phyloP scores from a whole-genome alignment of 106 monocot genomes.

The Allium fistulosum region DNA sequence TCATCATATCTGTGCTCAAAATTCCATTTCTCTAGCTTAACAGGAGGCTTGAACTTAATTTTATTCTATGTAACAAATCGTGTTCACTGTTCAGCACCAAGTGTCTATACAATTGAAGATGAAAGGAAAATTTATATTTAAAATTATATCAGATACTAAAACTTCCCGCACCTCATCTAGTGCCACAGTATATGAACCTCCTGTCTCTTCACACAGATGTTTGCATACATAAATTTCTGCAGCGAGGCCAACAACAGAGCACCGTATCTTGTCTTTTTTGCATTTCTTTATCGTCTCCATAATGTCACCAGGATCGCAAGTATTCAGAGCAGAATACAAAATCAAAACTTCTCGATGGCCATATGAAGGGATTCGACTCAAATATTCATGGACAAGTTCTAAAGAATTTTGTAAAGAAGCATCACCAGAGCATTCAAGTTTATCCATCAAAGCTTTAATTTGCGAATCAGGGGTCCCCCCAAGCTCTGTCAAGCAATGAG shows the following conservation, averaged over 20 bases:
- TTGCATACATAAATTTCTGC: slow-evolving; percentile 93
- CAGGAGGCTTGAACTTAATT: no score
- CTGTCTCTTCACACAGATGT: slow-evolving; percentile 86
- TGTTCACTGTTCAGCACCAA: no score
- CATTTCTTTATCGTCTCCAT: slow-evolving; percentile 81
- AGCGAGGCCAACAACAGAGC: slow-evolving; percentile 82
- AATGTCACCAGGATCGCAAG: slow-evolving; percentile 95
- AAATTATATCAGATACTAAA: no score
- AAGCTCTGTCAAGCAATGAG: slow-evolving; percentile 81
- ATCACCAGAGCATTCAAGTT: slow-evolving; percentile 92
- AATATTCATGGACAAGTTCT: slow-evolving; percentile 80
- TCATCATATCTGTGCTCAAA: no score
- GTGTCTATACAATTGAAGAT: no score
- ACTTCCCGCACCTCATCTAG: slow-evolving; percentile 61
- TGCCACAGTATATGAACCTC: slow-evolving; percentile 82
- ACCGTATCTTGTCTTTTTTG: slow-evolving; percentile 88
- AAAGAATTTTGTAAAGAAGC: slow-evolving; percentile 91
- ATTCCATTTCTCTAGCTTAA: no score
- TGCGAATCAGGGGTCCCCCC: slow-evolving; percentile 93
- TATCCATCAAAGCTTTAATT: slow-evolving; percentile 89
- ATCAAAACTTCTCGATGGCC: slow-evolving; percentile 97
- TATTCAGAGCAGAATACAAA: slow-evolving; percentile 87
- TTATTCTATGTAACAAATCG: no score
- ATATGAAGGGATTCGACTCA: slow-evolving; percentile 71
- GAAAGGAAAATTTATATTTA: no score